Base-by-base conservation (phyloP, 2,329 filamentous ascomycete species). In the Sarocladium kiliense region DNA sequence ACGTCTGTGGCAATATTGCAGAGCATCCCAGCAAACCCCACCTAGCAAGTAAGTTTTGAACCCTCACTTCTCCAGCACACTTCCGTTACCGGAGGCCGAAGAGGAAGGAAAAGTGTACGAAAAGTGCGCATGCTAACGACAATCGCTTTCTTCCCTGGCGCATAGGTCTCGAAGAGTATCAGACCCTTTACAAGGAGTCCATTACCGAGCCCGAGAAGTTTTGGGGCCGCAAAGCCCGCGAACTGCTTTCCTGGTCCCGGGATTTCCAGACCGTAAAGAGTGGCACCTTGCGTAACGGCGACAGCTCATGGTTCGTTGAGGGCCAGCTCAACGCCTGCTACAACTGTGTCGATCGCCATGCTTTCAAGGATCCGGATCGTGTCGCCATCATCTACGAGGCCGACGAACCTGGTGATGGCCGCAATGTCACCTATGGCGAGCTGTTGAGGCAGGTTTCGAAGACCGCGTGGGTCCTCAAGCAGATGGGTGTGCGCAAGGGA, bases 371-470 rank as follows among this genome's bases (percentile, higher is more conserved):
- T 74, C 94, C 94, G 49, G 77, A 97, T 76, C 91, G 88, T 75
- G 85, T 94, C 49, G 94, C 94, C 70, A 96, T 99, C 75, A 96
- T 97, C 76, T 99, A 97, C 78, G 94, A 99, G 78, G 93, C 92
- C 58, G 94, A 99, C 66, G 94, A 99, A 74, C 84, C 87, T 41
- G 80, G 75, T 54, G 88, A 96, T 68, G 92, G 94, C 67, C 91
- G 93, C 62, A 92, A 81, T 62, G 87, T 99, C 71, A 94, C 90
- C 61, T 99, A 97, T 65, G 84, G 88, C 65, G 92, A 99, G 80
- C 87, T 99, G 54, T 83, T 97, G 59, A 87, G 91, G 60, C 85
- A 99, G 72, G 93, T 99, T 53, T 97, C 88, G 66, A 88, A 84
- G 72, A 85, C 91, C 16, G 88, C 94, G 44, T 91, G 90, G 77